Conservation (phyloP, 345 rosid species). For the Citrus australasica region DNA sequence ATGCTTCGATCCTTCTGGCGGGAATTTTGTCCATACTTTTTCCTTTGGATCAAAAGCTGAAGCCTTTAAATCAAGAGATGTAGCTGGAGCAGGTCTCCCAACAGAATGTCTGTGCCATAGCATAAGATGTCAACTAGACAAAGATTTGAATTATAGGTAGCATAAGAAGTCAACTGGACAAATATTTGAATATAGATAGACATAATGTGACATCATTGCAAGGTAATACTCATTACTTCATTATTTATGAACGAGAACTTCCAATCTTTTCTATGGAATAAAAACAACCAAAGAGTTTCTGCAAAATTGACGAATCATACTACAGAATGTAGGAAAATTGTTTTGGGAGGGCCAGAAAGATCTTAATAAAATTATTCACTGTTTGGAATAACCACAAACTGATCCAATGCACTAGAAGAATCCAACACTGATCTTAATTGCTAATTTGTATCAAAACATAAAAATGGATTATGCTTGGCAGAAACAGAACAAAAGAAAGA, state of each 20-base stretch:
- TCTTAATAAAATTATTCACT: background rate
- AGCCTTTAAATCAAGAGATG: constrained; percentile 79
- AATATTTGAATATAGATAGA: background rate
- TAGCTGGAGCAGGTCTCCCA: constrained; percentile 88
- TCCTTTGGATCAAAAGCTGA: constrained; percentile 94
- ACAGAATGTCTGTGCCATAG: constrained; percentile 69
- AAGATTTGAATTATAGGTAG: background rate
- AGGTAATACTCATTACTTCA: background rate
- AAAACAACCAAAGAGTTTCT: background rate
- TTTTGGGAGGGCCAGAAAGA: background rate
- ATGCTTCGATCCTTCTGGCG: constrained; percentile 86
- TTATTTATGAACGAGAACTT: background rate
- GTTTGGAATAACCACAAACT: background rate
- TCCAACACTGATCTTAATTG: background rate
- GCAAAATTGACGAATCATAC: background rate
- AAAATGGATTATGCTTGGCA: background rate
- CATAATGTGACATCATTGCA: background rate
- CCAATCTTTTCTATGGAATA: background rate
- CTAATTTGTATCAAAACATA: background rate
- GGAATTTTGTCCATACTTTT: constrained; percentile 96
- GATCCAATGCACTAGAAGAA: background rate
- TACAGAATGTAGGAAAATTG: background rate
- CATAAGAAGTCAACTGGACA: background rate
- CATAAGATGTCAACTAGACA: constrained; percentile 5
- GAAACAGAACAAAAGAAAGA: background rate